These are phyloP conservation scores for Eucalyptus regnans DNA, from an alignment of 345 rosid genomes.

Conservation along the genomic window DNA sequence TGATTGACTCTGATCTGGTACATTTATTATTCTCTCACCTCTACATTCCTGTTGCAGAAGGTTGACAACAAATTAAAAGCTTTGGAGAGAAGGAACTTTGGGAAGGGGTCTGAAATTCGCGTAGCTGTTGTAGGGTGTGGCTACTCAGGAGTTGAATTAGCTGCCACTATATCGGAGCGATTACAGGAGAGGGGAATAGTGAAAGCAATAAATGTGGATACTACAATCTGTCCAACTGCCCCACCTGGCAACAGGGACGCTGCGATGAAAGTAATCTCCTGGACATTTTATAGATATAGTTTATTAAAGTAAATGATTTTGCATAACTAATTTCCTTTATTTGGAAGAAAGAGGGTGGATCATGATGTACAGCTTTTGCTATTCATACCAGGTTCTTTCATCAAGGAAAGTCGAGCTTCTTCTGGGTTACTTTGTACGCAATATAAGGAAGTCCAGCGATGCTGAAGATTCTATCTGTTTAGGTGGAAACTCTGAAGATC, in stretches of 20 bases:
- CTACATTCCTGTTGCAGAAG: constrained; percentile 38
- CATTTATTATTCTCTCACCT: neutral
- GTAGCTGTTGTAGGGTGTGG: constrained; percentile 95
- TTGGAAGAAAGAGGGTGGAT: neutral
- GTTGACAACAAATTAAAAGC: constrained; percentile 45
- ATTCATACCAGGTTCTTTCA: neutral
- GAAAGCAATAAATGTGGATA: constrained; percentile 66
- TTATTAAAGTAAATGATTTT: neutral
- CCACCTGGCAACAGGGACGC: constrained; percentile 87
- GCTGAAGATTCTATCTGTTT: neutral
- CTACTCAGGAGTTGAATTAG: constrained; percentile 89
- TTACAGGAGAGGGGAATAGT: constrained; percentile 70
- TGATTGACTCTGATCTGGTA: neutral
- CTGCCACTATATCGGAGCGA: constrained; percentile 92
- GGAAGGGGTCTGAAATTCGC: constrained; percentile 31
- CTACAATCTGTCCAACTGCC: constrained; percentile 65
- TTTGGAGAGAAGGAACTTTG: constrained; percentile 65
- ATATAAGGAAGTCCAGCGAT: neutral
- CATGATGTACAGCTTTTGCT: neutral
- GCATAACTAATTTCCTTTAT: neutral
- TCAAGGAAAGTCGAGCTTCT: neutral
- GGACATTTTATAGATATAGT: neutral
- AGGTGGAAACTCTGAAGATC: constrained; percentile 24
- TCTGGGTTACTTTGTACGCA: neutral
- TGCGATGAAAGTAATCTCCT: constrained; percentile 54